Conservation (phyloP, 352 stramenopile species). For the Phytophthora pseudosyringae region DNA sequence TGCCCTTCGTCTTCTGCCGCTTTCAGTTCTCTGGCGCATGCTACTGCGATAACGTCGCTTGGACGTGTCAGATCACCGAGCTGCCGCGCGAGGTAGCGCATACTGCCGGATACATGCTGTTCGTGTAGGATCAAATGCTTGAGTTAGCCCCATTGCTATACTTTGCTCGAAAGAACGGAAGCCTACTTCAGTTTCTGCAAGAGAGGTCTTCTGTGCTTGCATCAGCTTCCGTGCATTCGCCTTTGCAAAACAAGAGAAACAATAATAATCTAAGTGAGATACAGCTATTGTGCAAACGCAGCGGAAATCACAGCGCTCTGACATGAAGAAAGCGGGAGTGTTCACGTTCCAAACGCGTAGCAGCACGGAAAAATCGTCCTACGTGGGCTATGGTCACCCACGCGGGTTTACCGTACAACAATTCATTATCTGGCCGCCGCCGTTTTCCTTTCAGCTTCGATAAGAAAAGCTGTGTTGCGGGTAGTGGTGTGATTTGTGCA, state of each 20-base stretch:
- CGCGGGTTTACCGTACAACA: conserved; percentile 54
- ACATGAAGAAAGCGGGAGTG: conserved; percentile 68
- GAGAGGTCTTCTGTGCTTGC: conserved; percentile 34
- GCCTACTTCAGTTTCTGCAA: conserved; percentile 42
- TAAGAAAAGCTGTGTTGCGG: conserved; percentile 64
- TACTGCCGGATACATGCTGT: conserved; percentile 48
- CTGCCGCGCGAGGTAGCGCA: conserved; percentile 55
- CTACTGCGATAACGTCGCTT: conserved; percentile 55
- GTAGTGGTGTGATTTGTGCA: conserved; percentile 39
- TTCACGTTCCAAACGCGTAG: conserved; percentile 55
- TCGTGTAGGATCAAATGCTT: background rate
- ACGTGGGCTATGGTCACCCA: conserved; percentile 67
- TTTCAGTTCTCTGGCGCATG: conserved; percentile 19
- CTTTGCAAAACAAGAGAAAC: conserved; percentile 20
- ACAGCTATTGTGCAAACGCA: background rate
- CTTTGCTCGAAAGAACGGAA: background rate
- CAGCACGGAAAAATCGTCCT: conserved; percentile 62
- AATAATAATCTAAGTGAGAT: conserved; percentile 8
- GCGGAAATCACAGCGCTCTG: conserved; percentile 6
- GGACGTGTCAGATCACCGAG: conserved; percentile 43
- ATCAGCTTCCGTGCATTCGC: conserved; percentile 54
- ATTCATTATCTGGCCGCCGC: conserved; percentile 44
- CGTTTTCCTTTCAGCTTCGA: conserved; percentile 67
- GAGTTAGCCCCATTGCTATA: conserved; percentile 4
- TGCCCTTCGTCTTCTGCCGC: conserved; percentile 30